Conservation (phyloP, 2,329 filamentous ascomycete genomes). For the Microsporum audouinii region DNA sequence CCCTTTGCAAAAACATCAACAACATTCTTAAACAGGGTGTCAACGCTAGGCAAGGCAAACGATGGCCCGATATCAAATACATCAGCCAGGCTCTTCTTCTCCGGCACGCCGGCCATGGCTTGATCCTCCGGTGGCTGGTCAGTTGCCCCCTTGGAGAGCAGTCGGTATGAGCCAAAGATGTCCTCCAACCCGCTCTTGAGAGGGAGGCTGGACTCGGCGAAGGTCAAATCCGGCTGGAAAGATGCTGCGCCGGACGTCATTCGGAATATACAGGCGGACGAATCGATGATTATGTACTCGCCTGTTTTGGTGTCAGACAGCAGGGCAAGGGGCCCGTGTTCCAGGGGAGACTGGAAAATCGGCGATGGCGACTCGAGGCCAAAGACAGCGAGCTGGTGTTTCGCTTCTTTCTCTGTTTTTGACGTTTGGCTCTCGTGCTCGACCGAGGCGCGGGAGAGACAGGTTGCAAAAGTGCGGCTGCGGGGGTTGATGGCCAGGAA, state of each 20-base stretch:
- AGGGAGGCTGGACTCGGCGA: slow-evolving; percentile 16
- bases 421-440: slow-evolving; percentile 21
- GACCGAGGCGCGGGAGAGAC: slow-evolving; percentile 35
- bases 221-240: slow-evolving; percentile 16
- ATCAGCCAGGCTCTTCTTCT: slow-evolving; percentile 21
- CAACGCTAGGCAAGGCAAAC: slow-evolving; percentile 29
- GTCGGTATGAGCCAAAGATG: slow-evolving; percentile 22
- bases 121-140: slow-evolving; percentile 1
- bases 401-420: slow-evolving; percentile 34
- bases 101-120: slow-evolving; percentile 8
- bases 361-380: slow-evolving; percentile 48
- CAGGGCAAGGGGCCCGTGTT: slow-evolving; percentile 53
- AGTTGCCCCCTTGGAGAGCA: not conserved
- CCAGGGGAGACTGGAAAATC: slow-evolving; percentile 45
- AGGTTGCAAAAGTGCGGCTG: slow-evolving; percentile 55
- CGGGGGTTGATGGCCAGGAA: slow-evolving; percentile 56
- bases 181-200: slow-evolving; percentile 24
- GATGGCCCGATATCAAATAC: slow-evolving; percentile 31
- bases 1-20: slow-evolving; percentile 23
- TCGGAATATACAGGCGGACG: slow-evolving; percentile 58
- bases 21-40: slow-evolving; percentile 29
- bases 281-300: slow-evolving; percentile 66
- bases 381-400: slow-evolving; percentile 53
- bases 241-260: slow-evolving; percentile 22
- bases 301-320: slow-evolving; percentile 52